Base-by-base conservation (phyloP, 1,284 basidiomycete genomes). In the Sporisorium graminicola region DNA sequence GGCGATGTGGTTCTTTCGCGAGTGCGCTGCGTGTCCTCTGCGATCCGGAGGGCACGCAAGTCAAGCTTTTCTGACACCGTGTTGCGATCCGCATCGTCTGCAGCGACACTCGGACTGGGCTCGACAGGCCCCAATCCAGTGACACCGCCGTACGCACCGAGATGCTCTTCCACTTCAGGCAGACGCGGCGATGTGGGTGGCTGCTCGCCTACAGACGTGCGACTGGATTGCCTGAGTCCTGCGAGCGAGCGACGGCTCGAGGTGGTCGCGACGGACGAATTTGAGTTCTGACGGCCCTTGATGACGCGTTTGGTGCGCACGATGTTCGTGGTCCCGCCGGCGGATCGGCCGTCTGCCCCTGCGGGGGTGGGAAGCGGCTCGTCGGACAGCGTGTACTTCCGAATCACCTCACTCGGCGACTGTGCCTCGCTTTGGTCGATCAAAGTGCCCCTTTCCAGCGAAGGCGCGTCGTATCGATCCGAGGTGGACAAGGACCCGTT, bases 381-480 rank as follows among this genome's bases (percentile, higher is more conserved):
- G 37, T 62, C 72, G 16, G 65, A 58, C 12, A 73, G 46, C 10
- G 70, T 73, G n/a, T 73, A 73, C 20, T 67, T 66, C 8, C 64
- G 58, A 3, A 66, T 40, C 13, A 51, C 16, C n/a, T 65, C 63
- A 6, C 55, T 42, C 10, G 26, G 31, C 24, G 46, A 18, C 18
- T 31, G 4, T 2, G 53, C 31, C 7, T 50, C 65, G 20, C 43
- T 51, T 14, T 20, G 27, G 18, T 13, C 18, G 18, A 10, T 31
- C 9, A 16, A 16, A 40, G 37, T 13, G 37, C 20, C 29, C 3
- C 47, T 29, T 5, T 50, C 29, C 29, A 50, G 14, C 3, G 49
- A 47, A 13, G 22, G 5, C 35, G 26, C 40, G 3, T 31, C 18
- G 40, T 18, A n/a, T 12, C 37, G 37, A 40, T 40, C 37, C 37